phyloP scores from a whole-genome alignment of 805 yeast species.

The Priceomyces melissophilus region DNA sequence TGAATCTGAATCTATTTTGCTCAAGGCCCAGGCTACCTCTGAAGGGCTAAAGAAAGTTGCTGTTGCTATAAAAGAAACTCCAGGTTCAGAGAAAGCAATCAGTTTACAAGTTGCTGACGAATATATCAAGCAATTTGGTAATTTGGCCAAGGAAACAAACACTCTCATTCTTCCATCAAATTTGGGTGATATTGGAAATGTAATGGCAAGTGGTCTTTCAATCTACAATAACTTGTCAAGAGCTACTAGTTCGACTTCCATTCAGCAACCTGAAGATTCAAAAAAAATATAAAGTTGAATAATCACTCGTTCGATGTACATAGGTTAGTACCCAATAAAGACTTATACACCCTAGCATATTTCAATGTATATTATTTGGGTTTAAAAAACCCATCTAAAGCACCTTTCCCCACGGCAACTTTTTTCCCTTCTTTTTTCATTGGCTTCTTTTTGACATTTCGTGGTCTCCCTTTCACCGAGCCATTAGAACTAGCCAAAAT shows the following conservation, averaged over 20 bases:
- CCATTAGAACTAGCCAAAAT: constrained; percentile 15
- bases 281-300: not conserved
- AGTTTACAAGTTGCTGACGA: constrained; percentile 78
- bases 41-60: constrained; percentile 64
- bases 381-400: constrained; percentile 65
- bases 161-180: constrained; percentile 76
- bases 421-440: constrained; percentile 30
- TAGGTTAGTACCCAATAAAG: not conserved
- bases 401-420: constrained; percentile 61
- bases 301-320: not conserved
- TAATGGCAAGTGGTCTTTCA: constrained; percentile 75
- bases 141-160: constrained; percentile 77
- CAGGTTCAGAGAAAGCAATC: constrained; percentile 75
- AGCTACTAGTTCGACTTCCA: constrained; percentile 11
- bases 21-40: constrained; percentile 71
- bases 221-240: constrained; percentile 55
- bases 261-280: not conserved
- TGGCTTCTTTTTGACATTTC: constrained; percentile 18
- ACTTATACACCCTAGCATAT: not conserved
- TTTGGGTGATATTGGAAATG: constrained; percentile 66
- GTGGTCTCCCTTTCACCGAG: constrained; percentile 19
- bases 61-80: constrained; percentile 60
- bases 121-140: constrained; percentile 77
- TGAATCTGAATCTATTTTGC: constrained; percentile 65
- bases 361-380: constrained; percentile 19